Evolutionary conservation across 1,284 basidiomycete species (phyloP), one percentile per base, ranked within the genome.

Genomic region (Malassezia dermatis): DNA sequence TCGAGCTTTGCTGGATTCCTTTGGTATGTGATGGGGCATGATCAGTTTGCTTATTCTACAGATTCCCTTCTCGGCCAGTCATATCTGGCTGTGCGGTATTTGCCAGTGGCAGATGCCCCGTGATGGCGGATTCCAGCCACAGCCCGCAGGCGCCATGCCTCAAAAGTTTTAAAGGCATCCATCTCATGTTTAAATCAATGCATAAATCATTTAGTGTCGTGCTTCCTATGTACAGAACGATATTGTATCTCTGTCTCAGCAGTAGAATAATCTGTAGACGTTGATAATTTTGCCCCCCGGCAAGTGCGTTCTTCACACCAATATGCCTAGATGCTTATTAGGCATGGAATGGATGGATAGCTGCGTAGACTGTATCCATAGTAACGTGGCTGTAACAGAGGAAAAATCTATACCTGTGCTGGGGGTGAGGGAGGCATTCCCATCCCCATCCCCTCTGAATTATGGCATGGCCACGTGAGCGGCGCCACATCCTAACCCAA

Each of bases 1-100:
- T 73, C 45, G 69, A 71, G 52, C 55, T 73, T 17, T 73, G 71
- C 58, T 73, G 67, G 65, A 60, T 73, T 26, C 71, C 71, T 4
- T 42, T 73, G 30, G 52, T 65, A 51, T n/a, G 58, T 54, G 19
- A 28, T 8, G 3, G 12, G 21, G 15, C 5, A 23, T 28, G 30
- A 19, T 31, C 21, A 28, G 11, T 15, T 26, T 48, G 13, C 31
- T 48, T 4, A 45, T 13, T 19, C 17, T 24, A 15, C 40, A 56
- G 54, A 62, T 69, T 53, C 69, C 69, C 8, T 60, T 69, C 50
- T 63, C 61, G 45, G 40, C 51, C 6, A 60, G 59, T 37, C 67
- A 71, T 47, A 64, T 73, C 45, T 73, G 56, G 59, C 51, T 61
- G 35, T 73, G 71, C 53, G 65, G 64, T 49, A 73, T 73, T 45